Evolutionary conservation across 2,329 filamentous ascomycete species (phyloP).

Genomic region (Corynespora cassiicola): DNA sequence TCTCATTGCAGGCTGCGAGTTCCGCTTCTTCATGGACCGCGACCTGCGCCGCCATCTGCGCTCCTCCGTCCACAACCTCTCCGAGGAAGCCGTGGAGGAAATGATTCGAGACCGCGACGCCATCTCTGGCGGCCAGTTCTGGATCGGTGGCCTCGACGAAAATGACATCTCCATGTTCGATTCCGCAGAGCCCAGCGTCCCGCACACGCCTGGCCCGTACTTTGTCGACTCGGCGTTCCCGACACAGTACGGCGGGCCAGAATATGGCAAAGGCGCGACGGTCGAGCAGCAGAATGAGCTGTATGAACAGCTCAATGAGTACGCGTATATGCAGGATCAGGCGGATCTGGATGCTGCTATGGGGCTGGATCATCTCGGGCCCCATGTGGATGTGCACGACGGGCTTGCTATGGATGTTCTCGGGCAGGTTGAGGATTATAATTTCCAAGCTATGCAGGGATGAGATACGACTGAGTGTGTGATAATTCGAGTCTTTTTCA

Average conservation of each 20-base stretch:
- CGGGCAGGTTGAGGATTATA: constrained; percentile 32
- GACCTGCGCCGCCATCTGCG: constrained; percentile 63
- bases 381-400: constrained; percentile 25
- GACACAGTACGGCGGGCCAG: constrained; percentile 6
- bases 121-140: constrained; percentile 51
- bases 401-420: constrained; percentile 32
- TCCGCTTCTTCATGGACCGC: constrained; percentile 63
- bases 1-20: constrained; percentile 56
- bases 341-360: constrained; percentile 31
- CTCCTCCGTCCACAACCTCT: constrained; percentile 49
- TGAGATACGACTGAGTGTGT: neutral
- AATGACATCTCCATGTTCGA: constrained; percentile 25
- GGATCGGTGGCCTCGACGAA: constrained; percentile 50
- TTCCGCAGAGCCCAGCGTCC: constrained; percentile 36
- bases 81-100: constrained; percentile 43
- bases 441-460: constrained; percentile 12
- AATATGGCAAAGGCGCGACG: constrained; percentile 7
- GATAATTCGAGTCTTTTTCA: neutral
- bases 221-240: constrained; percentile 17
- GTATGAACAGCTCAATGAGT: constrained; percentile 20
- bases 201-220: constrained; percentile 37
- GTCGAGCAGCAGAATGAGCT: constrained; percentile 2
- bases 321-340: constrained; percentile 24
- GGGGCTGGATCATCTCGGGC: constrained; percentile 24
- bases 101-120: constrained; percentile 49